Evolutionary conservation across 1,139 yeast species (phyloP), one percentile per base, ranked within the genome.

Genomic region (Lodderomyces parapsilosis): DNA sequence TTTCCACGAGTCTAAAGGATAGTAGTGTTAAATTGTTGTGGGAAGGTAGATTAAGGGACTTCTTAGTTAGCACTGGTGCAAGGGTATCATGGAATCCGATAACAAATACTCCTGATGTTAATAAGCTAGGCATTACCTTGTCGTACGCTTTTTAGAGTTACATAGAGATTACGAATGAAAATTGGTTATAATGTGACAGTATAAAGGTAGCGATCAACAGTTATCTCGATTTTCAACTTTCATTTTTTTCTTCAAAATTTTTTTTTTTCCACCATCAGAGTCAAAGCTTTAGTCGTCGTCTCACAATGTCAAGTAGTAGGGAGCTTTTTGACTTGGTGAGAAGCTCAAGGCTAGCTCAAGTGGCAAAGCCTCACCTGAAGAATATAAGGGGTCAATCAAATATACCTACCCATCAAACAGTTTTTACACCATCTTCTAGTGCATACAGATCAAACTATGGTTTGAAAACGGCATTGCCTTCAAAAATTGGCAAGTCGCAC

Each of bases 11-110:
- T 40, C 54, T 88, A 19, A 80, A 79, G 40, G 86, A 83, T 45
- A 76, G 73, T 50, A 73, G 79, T 46, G 55, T 87, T 7, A 81
- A 80, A 46, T 43, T 90, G 5, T 64, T 88, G 31, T 93, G 98
- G 97, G 96, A 88, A 57, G 97, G 98, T 0, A 76, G 87, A 49
- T 79, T 80, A 55, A 82, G 86, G 55, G 96, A 89, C 41, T 85
- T 93, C 55, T 61, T 93, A 42, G 72, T 91, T 4, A 82, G 90
- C 42, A 78, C 93, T 1, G 98, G 98, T 0, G 74, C 83, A 2
- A 80, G 76, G 42, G 50, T 83, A 10, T 49, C 60, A 4, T 42
- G 69, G 23, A 66, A 68, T 43, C 56, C 61, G 1, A 41, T 46
- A 4, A 63, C 67, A 0, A 57, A 57, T 33, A 53, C 60, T 4